Conservation (phyloP, 1,139 yeast species). For the Zygosaccharomyces pseudobailii region DNA sequence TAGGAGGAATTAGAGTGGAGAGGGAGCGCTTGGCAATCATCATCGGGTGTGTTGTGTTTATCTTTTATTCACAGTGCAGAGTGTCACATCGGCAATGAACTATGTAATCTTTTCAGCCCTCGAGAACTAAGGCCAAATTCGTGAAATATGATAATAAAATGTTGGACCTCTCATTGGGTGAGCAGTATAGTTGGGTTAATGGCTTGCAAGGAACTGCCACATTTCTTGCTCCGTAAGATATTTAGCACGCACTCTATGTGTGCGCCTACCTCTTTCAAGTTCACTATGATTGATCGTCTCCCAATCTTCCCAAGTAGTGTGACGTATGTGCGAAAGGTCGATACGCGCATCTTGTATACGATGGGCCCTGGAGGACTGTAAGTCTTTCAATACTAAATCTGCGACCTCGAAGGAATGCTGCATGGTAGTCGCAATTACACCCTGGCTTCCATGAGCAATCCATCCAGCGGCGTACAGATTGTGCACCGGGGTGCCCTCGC, state of each 20-base stretch:
- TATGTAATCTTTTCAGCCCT: not conserved
- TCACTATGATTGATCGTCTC: slow-evolving; percentile 52
- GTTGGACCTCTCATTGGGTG: slow-evolving; percentile 1
- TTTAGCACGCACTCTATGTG: slow-evolving; percentile 47
- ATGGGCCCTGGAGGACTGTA: slow-evolving; percentile 22
- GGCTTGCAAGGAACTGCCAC: slow-evolving; percentile 4
- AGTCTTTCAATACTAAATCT: slow-evolving; percentile 55
- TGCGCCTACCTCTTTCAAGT: slow-evolving; percentile 40
- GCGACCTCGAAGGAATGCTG: slow-evolving; percentile 77
- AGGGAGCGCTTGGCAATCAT: slow-evolving; percentile 83
- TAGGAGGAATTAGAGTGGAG: slow-evolving; percentile 97
- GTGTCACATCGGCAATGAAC: not conserved
- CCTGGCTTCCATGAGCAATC: slow-evolving; percentile 85
- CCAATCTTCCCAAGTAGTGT: slow-evolving; percentile 75
- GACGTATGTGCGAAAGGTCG: slow-evolving; percentile 31
- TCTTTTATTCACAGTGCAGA: not conserved
- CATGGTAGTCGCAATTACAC: slow-evolving; percentile 91
- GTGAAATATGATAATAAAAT: not conserved
- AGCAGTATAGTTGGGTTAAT: not conserved
- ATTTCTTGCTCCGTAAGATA: slow-evolving; percentile 17
- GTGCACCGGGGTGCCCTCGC: slow-evolving; percentile 32
- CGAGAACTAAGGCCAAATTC: not conserved
- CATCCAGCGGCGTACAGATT: slow-evolving; percentile 87
- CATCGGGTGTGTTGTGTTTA: not conserved
- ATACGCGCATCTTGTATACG: slow-evolving; percentile 23